phyloP scores from a whole-genome alignment of 345 rosid species.

The Eucalyptus polyanthemos region DNA sequence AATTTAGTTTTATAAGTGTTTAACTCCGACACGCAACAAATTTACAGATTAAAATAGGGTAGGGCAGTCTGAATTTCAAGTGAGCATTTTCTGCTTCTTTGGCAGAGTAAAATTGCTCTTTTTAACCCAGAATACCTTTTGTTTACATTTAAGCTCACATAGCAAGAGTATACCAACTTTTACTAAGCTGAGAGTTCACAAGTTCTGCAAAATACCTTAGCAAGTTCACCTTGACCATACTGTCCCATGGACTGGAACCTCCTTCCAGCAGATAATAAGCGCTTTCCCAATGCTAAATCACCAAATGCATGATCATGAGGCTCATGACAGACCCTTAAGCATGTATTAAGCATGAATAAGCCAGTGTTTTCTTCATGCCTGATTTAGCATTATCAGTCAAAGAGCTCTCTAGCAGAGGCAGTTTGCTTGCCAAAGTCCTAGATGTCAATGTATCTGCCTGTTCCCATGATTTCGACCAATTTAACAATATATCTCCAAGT shows the following conservation, averaged over 20 bases:
- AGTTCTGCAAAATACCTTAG: constrained; percentile 38
- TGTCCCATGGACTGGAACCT: constrained; percentile 90
- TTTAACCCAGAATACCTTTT: background rate
- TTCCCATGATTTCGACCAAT: constrained; percentile 84
- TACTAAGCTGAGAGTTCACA: background rate
- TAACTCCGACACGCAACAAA: background rate
- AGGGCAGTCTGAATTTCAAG: background rate
- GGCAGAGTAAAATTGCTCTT: background rate
- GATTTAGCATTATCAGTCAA: constrained; percentile 43
- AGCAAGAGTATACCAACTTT: background rate
- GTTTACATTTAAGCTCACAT: background rate
- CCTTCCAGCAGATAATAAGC: constrained; percentile 70
- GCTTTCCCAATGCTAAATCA: constrained; percentile 74
- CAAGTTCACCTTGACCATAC: constrained; percentile 86
- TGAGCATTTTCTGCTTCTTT: background rate
- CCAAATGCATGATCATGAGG: constrained; percentile 9
- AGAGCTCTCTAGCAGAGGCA: constrained; percentile 41
- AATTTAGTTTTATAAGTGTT: background rate
- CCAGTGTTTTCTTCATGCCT: constrained; percentile 39
- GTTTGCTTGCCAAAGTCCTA: constrained; percentile 32
- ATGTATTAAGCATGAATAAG: background rate
- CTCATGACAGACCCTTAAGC: constrained; percentile 3
- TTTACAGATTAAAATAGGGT: background rate
- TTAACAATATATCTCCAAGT: constrained; percentile 61
- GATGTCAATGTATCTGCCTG: constrained; percentile 65